These are phyloP conservation scores for Cadophora malorum DNA, from an alignment of 2,329 filamentous ascomycete species.

Conservation along the genomic window DNA sequence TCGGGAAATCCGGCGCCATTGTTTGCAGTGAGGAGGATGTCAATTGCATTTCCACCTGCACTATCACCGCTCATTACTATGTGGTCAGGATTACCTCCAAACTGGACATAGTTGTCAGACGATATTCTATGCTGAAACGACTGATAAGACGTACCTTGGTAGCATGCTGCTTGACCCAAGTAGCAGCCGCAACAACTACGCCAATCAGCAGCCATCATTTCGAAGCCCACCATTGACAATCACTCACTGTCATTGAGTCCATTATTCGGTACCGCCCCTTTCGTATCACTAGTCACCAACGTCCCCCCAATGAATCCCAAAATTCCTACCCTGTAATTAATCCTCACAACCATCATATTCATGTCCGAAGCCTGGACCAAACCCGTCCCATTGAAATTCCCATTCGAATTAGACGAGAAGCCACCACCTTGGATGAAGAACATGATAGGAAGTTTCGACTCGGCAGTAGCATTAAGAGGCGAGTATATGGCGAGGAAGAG, in stretches of 20 bases:
- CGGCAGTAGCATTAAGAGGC: slow-evolving; percentile 56
- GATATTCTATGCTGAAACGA: background rate
- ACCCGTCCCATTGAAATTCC: slow-evolving; percentile 64
- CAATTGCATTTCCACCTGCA: slow-evolving; percentile 68
- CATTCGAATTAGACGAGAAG: slow-evolving; percentile 56
- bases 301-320: slow-evolving; percentile 67
- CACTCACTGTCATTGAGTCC: slow-evolving; percentile 49
- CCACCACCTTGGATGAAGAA: slow-evolving; percentile 64
- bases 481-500: slow-evolving; percentile 69
- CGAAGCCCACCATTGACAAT: background rate
- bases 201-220: background rate
- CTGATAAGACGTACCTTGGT: background rate
- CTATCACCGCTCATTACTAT: slow-evolving; percentile 71
- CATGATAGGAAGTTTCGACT: slow-evolving; percentile 60
- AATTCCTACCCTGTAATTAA: slow-evolving; percentile 80
- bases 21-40: slow-evolving; percentile 62
- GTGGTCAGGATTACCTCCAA: slow-evolving; percentile 72
- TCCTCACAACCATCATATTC: slow-evolving; percentile 69
- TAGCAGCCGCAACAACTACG: slow-evolving; percentile 3
- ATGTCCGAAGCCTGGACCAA: slow-evolving; percentile 63
- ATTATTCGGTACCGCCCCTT: slow-evolving; percentile 58
- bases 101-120: slow-evolving; percentile 47
- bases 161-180: slow-evolving; percentile 21
- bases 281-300: slow-evolving; percentile 8
- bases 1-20: slow-evolving; percentile 47